Base-by-base conservation (phyloP, 1,284 basidiomycete genomes). In the Boletus coffeatus region DNA sequence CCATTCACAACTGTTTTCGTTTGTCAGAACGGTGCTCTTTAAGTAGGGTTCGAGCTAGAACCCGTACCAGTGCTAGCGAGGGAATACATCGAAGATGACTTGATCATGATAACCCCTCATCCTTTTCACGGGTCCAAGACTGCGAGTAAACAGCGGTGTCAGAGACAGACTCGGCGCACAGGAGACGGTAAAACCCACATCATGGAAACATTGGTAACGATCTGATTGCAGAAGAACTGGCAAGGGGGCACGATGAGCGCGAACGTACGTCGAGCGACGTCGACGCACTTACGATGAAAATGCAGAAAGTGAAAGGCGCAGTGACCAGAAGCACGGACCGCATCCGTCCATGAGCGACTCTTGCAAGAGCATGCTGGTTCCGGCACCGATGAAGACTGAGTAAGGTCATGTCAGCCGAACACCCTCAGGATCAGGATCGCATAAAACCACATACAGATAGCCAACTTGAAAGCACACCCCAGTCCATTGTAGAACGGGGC, bases 401-500 rank as follows among this genome's bases (percentile, higher is more conserved):
- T 3, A 29, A 8, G n/a, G 10, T 21, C 13, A 3, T 13, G 18
- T 71, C 52, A 69, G 60, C 48, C 74, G 1, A 59, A 60, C 7
- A 48, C 10, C 13, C 41, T 32, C 5, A 48, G 2, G 46, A 48
- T 48, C 46, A 21, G 46, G 46, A 48, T 21, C 32, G 62, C 2
- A 16, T 37, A 7, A 0, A 16, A 37, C 61, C 16, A 55, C 39
- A 77, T 82, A 88, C 91, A 92, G 53, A 85, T 70, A n/a, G 81
- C 81, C 66, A 29, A 29, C 25, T 29, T 29, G 25, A 87, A 75
- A 16, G 80, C 90, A 66, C 81, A 85, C 48, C 88, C 90, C 2
- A 93, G 70, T 39, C 93, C 93, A 46, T 83, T 84, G 70, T 93
- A 91, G 13, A 93, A 71, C 0, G 93, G 91, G 2, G 90, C 91